These are phyloP conservation scores for Cladophialophora exuberans DNA, from an alignment of 2,329 filamentous ascomycete species.

Conservation along the genomic window DNA sequence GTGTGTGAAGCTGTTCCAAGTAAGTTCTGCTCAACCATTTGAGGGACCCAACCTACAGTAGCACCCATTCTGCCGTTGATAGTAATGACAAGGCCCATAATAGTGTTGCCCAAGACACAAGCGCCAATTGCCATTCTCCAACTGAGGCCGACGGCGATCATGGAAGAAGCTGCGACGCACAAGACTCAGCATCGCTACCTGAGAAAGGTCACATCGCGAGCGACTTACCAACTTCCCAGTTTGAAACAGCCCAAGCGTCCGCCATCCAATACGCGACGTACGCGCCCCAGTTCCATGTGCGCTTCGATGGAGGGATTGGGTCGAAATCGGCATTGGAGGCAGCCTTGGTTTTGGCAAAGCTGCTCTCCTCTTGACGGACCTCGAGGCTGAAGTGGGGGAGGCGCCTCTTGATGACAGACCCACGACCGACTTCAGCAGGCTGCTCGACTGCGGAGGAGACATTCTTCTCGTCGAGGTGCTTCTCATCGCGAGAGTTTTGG, in stretches of 20 bases:
- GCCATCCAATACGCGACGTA: slow-evolving; percentile 52
- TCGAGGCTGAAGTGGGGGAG: slow-evolving; percentile 24
- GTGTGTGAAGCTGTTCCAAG: slow-evolving; percentile 46
- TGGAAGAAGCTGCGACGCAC: slow-evolving; percentile 39
- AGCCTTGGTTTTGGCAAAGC: slow-evolving; percentile 25
- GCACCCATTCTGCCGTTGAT: slow-evolving; percentile 60
- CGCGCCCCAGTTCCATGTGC: slow-evolving; percentile 47
- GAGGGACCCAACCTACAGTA: slow-evolving; percentile 31
- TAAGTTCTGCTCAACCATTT: slow-evolving; percentile 36
- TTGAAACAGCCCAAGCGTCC: slow-evolving; percentile 34
- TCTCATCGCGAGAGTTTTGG: slow-evolving; percentile 5
- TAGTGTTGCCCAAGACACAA: slow-evolving; percentile 40
- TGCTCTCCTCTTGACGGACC: slow-evolving; percentile 31
- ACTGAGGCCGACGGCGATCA: slow-evolving; percentile 57
- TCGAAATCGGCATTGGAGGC: slow-evolving; percentile 33
- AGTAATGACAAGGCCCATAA: slow-evolving; percentile 63
- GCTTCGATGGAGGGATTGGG: slow-evolving; percentile 44
- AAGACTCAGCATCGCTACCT: slow-evolving; percentile 16
- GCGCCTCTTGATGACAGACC: slow-evolving; percentile 17
- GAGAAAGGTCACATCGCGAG: not conserved
- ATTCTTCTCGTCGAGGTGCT: slow-evolving; percentile 19
- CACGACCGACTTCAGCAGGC: slow-evolving; percentile 21
- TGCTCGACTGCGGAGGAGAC: slow-evolving; percentile 16
- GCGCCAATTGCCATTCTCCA: slow-evolving; percentile 46
- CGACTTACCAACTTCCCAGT: slow-evolving; percentile 30